These are phyloP conservation scores for Cryphonectria naterciae DNA, from an alignment of 2,329 filamentous ascomycete genomes.

Conservation along the genomic window DNA sequence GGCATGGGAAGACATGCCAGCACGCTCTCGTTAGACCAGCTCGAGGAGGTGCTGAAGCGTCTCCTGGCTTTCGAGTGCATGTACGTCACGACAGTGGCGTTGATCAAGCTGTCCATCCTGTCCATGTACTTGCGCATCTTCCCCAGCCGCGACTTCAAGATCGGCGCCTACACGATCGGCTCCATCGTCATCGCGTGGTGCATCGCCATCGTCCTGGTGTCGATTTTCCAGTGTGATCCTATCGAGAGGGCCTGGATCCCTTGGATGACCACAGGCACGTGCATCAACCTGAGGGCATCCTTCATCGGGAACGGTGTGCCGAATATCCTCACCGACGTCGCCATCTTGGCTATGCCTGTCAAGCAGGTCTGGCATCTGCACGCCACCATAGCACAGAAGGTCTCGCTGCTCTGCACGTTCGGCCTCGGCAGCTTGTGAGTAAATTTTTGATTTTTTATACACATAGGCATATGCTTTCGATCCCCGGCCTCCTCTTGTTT, in stretches of 20 bases:
- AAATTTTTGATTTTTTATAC: background rate
- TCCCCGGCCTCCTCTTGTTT: background rate
- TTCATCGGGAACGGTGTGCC: slow-evolving; percentile 51
- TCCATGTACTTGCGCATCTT: slow-evolving; percentile 36
- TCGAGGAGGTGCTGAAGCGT: slow-evolving; percentile 31
- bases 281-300: slow-evolving; percentile 44
- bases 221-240: slow-evolving; percentile 45
- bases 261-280: slow-evolving; percentile 38
- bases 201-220: slow-evolving; percentile 32
- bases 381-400: slow-evolving; percentile 20
- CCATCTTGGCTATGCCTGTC: slow-evolving; percentile 38
- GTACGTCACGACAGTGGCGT: slow-evolving; percentile 31
- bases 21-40: slow-evolving; percentile 22
- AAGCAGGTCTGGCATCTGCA: slow-evolving; percentile 31
- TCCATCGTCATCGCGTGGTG: slow-evolving; percentile 31
- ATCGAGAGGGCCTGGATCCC: slow-evolving; percentile 42
- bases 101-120: slow-evolving; percentile 34
- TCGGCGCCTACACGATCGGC: slow-evolving; percentile 28
- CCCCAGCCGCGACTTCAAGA: slow-evolving; percentile 32
- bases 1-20: slow-evolving; percentile 28
- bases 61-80: slow-evolving; percentile 28
- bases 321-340: slow-evolving; percentile 45
- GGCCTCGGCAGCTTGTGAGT: slow-evolving; percentile 41
- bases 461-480: background rate
- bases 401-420: slow-evolving; percentile 23